A percentile compares a stretch with the other conserved stretches of the same genome.
Evolutionary conservation across 2,329 filamentous ascomycete genomes (phyloP).

Genomic region (Pseudocercospora cruenta): DNA sequence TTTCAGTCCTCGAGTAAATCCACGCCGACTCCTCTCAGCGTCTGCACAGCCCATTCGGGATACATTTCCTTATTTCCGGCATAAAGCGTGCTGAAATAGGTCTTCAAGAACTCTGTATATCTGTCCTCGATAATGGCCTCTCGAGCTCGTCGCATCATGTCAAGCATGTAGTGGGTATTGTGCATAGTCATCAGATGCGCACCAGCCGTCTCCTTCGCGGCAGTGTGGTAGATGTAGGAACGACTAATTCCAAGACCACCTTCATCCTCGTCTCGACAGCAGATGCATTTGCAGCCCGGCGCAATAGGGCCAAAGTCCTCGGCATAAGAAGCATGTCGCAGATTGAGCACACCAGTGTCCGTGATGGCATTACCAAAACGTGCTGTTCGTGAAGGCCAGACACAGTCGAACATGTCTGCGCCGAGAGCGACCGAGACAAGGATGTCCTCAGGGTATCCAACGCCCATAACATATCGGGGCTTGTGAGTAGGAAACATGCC

Average conservation of each 20-base stretch:
- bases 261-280: constrained; percentile 65
- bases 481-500: constrained; percentile 82
- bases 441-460: constrained; percentile 93
- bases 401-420: constrained; percentile 99
- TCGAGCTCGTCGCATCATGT: constrained; percentile 76
- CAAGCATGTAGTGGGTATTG: constrained; percentile 90
- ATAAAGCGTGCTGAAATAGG: constrained; percentile 79
- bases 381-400: constrained; percentile 95
- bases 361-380: constrained; percentile 96
- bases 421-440: constrained; percentile 91
- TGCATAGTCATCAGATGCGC: constrained; percentile 87
- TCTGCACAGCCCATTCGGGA: constrained; percentile 82
- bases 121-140: constrained; percentile 57
- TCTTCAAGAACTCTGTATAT: constrained; percentile 75
- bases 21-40: constrained; percentile 77
- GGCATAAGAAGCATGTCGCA: constrained; percentile 75
- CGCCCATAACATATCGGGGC: constrained; percentile 98
- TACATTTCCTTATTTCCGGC: constrained; percentile 64
- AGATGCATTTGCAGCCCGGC: constrained; percentile 76
- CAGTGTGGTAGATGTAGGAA: constrained; percentile 89
- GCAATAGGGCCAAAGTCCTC: constrained; percentile 84
- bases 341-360: constrained; percentile 75
- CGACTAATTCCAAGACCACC: constrained; percentile 80
- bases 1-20: constrained; percentile 59
- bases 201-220: constrained; percentile 91